phyloP scores from a whole-genome alignment of 352 stramenopile genomes.

The Globisporangium cystogenes region DNA sequence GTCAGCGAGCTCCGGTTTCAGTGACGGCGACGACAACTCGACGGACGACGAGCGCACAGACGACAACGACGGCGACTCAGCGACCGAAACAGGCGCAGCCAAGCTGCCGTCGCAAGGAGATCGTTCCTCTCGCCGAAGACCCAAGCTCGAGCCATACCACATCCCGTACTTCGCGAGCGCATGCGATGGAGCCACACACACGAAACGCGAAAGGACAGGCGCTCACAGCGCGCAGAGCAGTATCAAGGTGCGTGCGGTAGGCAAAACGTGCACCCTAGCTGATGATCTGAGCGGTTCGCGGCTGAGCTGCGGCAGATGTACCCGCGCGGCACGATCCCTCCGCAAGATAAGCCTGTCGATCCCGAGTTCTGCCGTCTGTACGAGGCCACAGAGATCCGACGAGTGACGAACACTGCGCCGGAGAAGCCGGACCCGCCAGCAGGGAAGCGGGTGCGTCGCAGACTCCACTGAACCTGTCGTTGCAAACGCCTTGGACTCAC shows the following conservation, averaged over 20 bases:
- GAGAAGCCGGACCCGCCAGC: background rate
- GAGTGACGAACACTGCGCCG: conserved; percentile 4
- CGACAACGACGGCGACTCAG: background rate
- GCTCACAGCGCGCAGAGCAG: conserved; percentile 1
- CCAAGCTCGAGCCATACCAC: conserved; percentile 27
- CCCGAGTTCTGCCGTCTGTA: conserved; percentile 54
- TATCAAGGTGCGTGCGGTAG: background rate
- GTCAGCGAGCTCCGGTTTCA: conserved; percentile 12
- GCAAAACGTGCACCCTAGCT: background rate
- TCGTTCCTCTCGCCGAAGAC: background rate
- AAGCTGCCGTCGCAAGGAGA: background rate
- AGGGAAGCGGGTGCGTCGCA: background rate
- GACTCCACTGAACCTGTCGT: background rate
- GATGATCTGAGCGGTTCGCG: background rate
- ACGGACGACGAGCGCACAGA: background rate
- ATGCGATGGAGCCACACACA: background rate
- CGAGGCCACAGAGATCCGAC: conserved; percentile 25
- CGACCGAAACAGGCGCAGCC: background rate
- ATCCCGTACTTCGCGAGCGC: conserved; percentile 19
- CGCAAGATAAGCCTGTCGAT: conserved; percentile 33
- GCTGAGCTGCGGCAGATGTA: conserved; percentile 18
- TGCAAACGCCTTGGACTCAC: background rate
- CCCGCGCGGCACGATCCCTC: conserved; percentile 37
- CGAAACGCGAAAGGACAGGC: background rate
- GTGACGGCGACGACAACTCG: conserved; percentile 4